Base-by-base conservation (phyloP, 2,329 filamentous ascomycete genomes). In the Aspergillus calidoustus region DNA sequence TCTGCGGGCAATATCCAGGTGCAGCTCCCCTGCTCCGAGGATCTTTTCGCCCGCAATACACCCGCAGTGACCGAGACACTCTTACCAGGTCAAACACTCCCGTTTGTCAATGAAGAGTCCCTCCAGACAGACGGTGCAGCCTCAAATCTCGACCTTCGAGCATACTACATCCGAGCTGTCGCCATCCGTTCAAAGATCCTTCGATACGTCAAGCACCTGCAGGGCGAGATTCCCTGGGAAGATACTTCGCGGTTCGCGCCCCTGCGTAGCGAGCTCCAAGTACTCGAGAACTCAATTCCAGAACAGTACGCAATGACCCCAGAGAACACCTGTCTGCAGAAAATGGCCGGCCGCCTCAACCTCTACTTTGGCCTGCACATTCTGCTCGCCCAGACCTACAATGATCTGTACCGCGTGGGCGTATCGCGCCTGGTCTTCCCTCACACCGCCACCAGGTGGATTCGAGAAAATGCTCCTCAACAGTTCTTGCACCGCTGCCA, bases 21-120 rank as follows among this genome's bases (percentile, higher is more conserved):
- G 15, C 73, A 75, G 46, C 63, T 75, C 9, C 73, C 73, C 1
- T 74, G 71, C 49, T 67, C 70, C 28, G 72, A 74, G 46, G 65
- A 71, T 6, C 70, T 72, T 38, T 75, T 75, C 56, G 59, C 67
- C 4, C 69, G 72, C 53, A 68, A 73, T 25, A 66, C 65, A 1
- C 68, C 73, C 4, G 72, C 66, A 43, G 60, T 73, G 9, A 75
- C 73, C 3, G 73, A 75, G 54, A 71, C 63, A 41, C 47, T 75
- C 13, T 49, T 11, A 34, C 30, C 19, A 30, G 55, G 55, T n/a
- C 19, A 57, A 25, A 15, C 41, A 6, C 55, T 57, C 48, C 55
- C 55, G 13, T 57, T 57, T 15, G 28, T 48, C 15, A 11, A 3
- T 34, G 9, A 34, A 3, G 30, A 51, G 15, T 13, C 46, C 4